Evolutionary conservation across 805 yeast genomes (phyloP).

Genomic region (Candida sanyiensis): DNA sequence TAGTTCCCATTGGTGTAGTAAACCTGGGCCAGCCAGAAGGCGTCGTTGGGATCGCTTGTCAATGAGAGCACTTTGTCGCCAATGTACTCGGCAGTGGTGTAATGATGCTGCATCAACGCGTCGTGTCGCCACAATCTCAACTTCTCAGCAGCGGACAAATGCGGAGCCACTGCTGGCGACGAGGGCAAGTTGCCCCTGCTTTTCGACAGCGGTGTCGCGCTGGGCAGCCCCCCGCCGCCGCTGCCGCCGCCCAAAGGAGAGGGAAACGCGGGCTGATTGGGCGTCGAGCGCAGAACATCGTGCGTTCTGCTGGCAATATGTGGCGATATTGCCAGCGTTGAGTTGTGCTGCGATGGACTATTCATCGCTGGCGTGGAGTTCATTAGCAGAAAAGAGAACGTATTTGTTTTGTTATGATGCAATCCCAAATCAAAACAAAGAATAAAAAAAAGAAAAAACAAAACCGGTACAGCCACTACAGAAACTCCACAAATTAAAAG

Average conservation of each 20-base stretch:
- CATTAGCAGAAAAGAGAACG: too few species aligned
- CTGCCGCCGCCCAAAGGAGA: constrained; percentile 31
- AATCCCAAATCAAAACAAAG: too few species aligned
- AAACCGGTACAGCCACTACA: background rate
- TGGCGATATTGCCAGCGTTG: constrained; percentile 72
- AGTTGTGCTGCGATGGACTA: constrained; percentile 56
- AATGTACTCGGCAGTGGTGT: constrained; percentile 80
- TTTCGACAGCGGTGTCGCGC: constrained; percentile 65
- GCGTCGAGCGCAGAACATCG: constrained; percentile 42
- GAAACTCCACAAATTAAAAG: too few species aligned
- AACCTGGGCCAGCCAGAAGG: constrained; percentile 94
- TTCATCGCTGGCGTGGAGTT: constrained; percentile 12
- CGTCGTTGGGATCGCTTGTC: constrained; percentile 86
- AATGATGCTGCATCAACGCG: constrained; percentile 87
- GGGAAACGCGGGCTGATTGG: constrained; percentile 36
- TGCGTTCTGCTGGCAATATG: constrained; percentile 33
- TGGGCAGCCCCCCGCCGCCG: background rate
- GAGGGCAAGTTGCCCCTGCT: constrained; percentile 55
- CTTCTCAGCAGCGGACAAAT: constrained; percentile 69
- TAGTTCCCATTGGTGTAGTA: constrained; percentile 71
- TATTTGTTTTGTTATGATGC: too few species aligned
- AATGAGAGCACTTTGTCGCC: constrained; percentile 86
- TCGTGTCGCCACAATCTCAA: constrained; percentile 90
- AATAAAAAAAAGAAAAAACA: background rate
- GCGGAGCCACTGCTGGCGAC: background rate